phyloP scores from a whole-genome alignment of 495 filamentous ascomycete species.

The Pyrenula massariospora region DNA sequence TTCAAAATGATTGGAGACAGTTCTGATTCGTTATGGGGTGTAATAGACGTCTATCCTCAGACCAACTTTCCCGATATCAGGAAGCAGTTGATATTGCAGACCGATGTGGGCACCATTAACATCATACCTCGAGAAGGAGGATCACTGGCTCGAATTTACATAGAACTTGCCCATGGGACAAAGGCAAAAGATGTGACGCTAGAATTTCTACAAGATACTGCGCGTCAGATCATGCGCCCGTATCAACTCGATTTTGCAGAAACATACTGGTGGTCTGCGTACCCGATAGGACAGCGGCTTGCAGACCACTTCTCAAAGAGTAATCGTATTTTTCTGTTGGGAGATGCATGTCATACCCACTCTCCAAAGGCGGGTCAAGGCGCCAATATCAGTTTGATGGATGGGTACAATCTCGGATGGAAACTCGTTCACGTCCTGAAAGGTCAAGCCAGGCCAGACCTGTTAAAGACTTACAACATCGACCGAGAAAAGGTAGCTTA shows the following conservation, averaged over 20 bases:
- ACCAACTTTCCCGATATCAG: too few species aligned
- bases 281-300: constrained; percentile 61
- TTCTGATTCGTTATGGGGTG: too few species aligned
- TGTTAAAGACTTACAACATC: constrained; percentile 58
- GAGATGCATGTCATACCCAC: constrained; percentile 77
- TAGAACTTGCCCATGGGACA: constrained; percentile 46
- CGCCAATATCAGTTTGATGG: constrained; percentile 77
- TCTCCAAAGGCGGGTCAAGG: constrained; percentile 76
- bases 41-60: too few species aligned
- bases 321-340: constrained; percentile 62
- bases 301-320: constrained; percentile 53
- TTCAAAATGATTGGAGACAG: too few species aligned
- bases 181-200: constrained; percentile 35
- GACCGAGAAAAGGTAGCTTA: constrained; percentile 63
- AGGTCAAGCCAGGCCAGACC: constrained; percentile 37
- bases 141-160: constrained; percentile 57
- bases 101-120: constrained; percentile 52
- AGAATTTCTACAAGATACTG: constrained; percentile 42
- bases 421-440: constrained; percentile 59
- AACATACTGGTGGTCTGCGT: constrained; percentile 49
- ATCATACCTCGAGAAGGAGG: constrained; percentile 57
- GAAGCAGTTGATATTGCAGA: too few species aligned
- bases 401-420: constrained; percentile 71
- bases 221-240: constrained; percentile 45
- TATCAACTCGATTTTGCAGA: constrained; percentile 54